Percentiles rank a stretch among this genome's conserved stretches.
Conservation (phyloP, 2,329 filamentous ascomycete species). For the Penicillium brasilianum region DNA sequence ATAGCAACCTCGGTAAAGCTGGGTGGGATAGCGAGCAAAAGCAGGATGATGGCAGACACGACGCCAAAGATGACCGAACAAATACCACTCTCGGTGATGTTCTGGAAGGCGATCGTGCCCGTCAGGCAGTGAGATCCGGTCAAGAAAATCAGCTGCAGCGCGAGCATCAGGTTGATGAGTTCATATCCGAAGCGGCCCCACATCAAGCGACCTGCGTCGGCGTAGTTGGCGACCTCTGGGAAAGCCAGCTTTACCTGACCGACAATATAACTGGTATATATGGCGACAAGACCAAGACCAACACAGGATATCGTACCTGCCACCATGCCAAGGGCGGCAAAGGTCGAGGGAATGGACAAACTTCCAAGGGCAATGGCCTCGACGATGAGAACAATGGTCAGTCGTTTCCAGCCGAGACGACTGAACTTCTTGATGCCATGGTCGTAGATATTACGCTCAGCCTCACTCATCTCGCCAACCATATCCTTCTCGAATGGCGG, state of each 20-base stretch:
- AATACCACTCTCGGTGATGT: conserved; percentile 44
- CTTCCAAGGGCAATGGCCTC: conserved; percentile 56
- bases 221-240: conserved; percentile 49
- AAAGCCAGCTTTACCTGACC: conserved; percentile 42
- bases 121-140: conserved; percentile 53
- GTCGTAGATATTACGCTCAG: conserved; percentile 18
- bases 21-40: conserved; percentile 37
- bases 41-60: conserved; percentile 45
- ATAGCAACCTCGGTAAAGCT: conserved; percentile 43
- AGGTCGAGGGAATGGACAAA: conserved; percentile 51
- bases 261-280: conserved; percentile 48
- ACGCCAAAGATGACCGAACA: conserved; percentile 50
- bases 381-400: conserved; percentile 55
- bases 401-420: conserved; percentile 55
- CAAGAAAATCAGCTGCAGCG: conserved; percentile 48
- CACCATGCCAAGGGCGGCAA: conserved; percentile 52
- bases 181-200: conserved; percentile 49
- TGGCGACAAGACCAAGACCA: conserved; percentile 44
- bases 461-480: conserved; percentile 25
- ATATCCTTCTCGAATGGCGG: conserved; percentile 27
- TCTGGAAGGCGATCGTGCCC: conserved; percentile 52
- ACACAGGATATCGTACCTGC: conserved; percentile 50
- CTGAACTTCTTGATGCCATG: conserved; percentile 26
- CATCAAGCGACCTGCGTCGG: conserved; percentile 49
- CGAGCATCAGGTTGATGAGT: conserved; percentile 49